These are phyloP conservation scores for Rhizoclosmatium sp. DNA, from an alignment of 192 early-diverging fungal genomes.

Conservation along the genomic window DNA sequence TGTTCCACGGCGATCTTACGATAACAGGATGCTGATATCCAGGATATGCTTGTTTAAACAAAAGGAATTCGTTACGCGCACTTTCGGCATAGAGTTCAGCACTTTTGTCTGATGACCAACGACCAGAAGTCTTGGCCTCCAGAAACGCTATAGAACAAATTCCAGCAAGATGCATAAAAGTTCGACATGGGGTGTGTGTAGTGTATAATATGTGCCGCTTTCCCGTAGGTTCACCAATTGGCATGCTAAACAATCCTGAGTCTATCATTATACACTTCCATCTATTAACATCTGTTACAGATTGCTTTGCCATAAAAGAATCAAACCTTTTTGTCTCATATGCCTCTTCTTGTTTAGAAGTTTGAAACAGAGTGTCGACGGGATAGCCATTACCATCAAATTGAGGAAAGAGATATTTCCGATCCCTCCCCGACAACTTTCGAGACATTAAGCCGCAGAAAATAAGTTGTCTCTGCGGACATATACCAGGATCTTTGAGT, in stretches of 20 bases:
- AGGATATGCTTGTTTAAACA: background rate
- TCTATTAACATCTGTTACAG: background rate
- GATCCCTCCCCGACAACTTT: background rate
- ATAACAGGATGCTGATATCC: background rate
- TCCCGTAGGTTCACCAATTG: background rate
- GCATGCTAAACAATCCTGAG: background rate
- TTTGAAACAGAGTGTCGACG: background rate
- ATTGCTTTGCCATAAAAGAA: background rate
- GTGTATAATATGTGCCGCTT: background rate
- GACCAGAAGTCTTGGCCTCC: background rate
- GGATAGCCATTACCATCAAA: background rate
- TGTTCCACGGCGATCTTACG: background rate
- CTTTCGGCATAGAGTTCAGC: background rate
- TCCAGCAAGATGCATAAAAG: background rate
- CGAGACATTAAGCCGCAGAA: background rate
- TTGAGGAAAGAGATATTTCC: background rate
- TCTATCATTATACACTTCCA: background rate
- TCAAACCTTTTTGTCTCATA: background rate
- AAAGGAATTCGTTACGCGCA: background rate
- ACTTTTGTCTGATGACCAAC: background rate
- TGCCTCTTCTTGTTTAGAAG: background rate
- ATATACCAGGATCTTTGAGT: background rate
- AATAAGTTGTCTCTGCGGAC: background rate
- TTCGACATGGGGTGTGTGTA: background rate
- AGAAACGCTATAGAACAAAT: background rate